Conservation (phyloP, 306 rosid genomes). For the Trichosanthes truncata region DNA sequence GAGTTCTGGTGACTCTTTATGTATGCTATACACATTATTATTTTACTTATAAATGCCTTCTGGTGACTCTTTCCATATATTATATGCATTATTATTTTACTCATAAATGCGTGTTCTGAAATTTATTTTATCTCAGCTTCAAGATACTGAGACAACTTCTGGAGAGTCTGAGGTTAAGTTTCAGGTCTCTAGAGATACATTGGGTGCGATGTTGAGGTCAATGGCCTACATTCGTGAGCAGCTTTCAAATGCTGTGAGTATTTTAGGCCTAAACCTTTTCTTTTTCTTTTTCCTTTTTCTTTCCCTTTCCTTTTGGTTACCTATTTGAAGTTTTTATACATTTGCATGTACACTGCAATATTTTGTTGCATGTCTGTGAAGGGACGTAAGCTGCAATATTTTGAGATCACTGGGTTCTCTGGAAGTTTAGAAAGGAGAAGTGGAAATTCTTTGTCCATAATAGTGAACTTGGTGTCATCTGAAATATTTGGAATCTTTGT, state of each 20-base stretch:
- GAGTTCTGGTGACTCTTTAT: slow-evolving; percentile 2
- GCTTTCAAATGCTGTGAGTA: slow-evolving; percentile 65
- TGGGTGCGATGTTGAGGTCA: slow-evolving; percentile 89
- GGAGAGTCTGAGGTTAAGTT: slow-evolving; percentile 88
- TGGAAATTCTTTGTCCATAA: slow-evolving; percentile 2
- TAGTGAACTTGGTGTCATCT: background rate
- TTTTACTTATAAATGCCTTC: background rate
- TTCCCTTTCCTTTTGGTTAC: background rate
- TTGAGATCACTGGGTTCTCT: background rate
- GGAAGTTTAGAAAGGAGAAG: background rate
- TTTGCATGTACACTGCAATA: background rate
- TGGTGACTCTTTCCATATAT: background rate
- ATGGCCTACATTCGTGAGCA: slow-evolving; percentile 96
- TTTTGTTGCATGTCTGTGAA: background rate
- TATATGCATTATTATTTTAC: background rate
- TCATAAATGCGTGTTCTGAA: background rate
- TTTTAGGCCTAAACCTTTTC: slow-evolving; percentile 7
- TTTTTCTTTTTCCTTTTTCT: background rate
- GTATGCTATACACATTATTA: background rate
- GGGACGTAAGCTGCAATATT: background rate
- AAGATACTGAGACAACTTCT: slow-evolving; percentile 63
- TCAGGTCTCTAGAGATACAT: slow-evolving; percentile 85
- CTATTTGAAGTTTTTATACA: background rate
- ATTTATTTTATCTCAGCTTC: slow-evolving; percentile 43
- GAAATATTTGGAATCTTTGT: background rate